These are phyloP conservation scores for Tetrapisispora pingtungensis DNA, from an alignment of 805 yeast genomes.

Conservation along the genomic window DNA sequence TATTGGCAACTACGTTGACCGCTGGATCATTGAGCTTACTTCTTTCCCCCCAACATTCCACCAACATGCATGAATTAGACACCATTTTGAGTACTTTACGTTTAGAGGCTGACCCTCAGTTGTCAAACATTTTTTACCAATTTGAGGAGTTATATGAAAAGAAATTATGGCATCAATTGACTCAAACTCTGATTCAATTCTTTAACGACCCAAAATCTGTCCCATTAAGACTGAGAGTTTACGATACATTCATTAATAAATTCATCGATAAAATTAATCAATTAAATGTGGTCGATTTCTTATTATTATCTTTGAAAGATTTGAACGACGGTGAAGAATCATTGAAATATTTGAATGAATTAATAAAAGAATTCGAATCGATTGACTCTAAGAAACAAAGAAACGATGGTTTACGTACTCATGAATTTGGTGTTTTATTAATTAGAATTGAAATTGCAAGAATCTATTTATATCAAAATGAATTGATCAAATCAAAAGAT, in stretches of 20 bases:
- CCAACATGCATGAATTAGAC: constrained; percentile 19
- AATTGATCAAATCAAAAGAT: constrained; percentile 52
- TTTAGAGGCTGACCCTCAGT: constrained; percentile 53
- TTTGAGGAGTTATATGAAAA: constrained; percentile 82
- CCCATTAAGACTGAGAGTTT: constrained; percentile 54
- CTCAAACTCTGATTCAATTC: constrained; percentile 52
- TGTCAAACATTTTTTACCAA: constrained; percentile 37
- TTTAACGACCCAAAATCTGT: constrained; percentile 45
- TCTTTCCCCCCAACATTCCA: background rate
- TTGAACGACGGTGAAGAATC: constrained; percentile 37
- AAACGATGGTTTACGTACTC: constrained; percentile 30
- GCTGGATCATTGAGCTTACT: too few relatives aligned
- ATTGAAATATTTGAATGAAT: constrained; percentile 38
- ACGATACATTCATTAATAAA: constrained; percentile 55
- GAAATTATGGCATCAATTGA: constrained; percentile 91
- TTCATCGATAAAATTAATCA: constrained; percentile 68
- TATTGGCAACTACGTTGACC: too few relatives aligned
- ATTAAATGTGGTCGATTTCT: constrained; percentile 66
- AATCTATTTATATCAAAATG: constrained; percentile 45
- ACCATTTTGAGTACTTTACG: constrained; percentile 40
- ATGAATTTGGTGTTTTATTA: constrained; percentile 47
- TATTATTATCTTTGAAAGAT: constrained; percentile 44
- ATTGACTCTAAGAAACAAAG: constrained; percentile 28
- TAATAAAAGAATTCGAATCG: constrained; percentile 37
- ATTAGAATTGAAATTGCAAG: constrained; percentile 69